Evolutionary conservation across 768 basidiomycete genomes (phyloP).

Genomic region (Albatrellus ellisii): DNA sequence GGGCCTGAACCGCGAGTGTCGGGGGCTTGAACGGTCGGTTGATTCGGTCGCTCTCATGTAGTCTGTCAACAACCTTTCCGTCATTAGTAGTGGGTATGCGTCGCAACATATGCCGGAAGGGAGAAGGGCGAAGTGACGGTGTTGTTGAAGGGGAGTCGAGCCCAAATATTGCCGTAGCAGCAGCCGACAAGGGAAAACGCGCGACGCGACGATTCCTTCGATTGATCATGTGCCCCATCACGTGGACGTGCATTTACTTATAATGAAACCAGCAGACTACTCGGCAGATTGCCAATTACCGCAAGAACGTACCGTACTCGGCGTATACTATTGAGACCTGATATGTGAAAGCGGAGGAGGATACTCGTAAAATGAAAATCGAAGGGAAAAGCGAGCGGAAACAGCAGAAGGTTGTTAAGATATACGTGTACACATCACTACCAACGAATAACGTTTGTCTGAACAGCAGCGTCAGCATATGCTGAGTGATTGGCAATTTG

Average conservation of each 20-base stretch:
- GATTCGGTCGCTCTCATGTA: slow-evolving; percentile 58
- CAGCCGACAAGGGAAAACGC: too few species aligned
- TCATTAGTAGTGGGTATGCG: slow-evolving; percentile 58
- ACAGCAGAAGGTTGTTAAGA: not conserved
- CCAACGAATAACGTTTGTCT: slow-evolving; percentile 31
- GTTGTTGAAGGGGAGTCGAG: too few species aligned
- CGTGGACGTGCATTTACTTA: too few species aligned
- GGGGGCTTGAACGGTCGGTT: slow-evolving; percentile 79
- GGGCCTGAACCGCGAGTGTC: slow-evolving; percentile 30
- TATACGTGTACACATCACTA: slow-evolving; percentile 14
- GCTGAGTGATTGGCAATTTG: slow-evolving; percentile 8
- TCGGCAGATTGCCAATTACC: too few species aligned
- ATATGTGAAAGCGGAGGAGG: too few species aligned
- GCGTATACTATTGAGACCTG: too few species aligned
- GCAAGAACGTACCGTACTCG: too few species aligned
- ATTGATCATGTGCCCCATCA: too few species aligned
- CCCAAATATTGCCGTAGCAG: too few species aligned
- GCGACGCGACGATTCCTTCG: too few species aligned
- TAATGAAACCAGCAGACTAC: too few species aligned
- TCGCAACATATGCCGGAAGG: slow-evolving; percentile 42
- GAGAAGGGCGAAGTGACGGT: not conserved
- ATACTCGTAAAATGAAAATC: too few species aligned
- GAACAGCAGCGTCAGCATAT: slow-evolving; percentile 14
- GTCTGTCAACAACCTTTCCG: slow-evolving; percentile 51
- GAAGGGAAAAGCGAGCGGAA: not conserved